These are phyloP conservation scores for Raffaelea arxii DNA, from an alignment of 2,329 filamentous ascomycete genomes.

Conservation along the genomic window DNA sequence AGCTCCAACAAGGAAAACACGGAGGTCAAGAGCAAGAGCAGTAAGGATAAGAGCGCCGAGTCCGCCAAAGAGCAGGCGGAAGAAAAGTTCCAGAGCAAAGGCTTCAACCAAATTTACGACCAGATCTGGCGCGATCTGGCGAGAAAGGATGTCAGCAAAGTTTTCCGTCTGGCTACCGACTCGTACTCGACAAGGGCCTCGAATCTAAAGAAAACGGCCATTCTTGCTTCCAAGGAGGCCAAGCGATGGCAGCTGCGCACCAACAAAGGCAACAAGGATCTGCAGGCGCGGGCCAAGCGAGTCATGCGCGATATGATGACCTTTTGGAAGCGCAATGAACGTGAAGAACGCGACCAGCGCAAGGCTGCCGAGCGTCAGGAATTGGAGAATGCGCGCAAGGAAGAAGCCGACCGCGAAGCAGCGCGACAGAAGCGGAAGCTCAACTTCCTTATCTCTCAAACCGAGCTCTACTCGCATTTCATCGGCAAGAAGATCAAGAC, in stretches of 20 bases:
- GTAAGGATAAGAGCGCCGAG: conserved; percentile 32
- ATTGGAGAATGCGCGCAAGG: conserved; percentile 90
- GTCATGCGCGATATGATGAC: conserved; percentile 99
- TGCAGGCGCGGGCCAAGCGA: conserved; percentile 91
- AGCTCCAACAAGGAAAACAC: conserved; percentile 38
- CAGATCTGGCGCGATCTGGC: conserved; percentile 95
- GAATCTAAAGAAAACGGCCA: conserved; percentile 96
- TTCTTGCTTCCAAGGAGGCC: conserved; percentile 92
- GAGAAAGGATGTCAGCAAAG: conserved; percentile 86
- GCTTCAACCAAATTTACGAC: conserved; percentile 93
- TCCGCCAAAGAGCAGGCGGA: conserved; percentile 43
- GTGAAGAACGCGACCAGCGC: conserved; percentile 88
- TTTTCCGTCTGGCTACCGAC: conserved; percentile 76
- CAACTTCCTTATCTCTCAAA: conserved; percentile 98
- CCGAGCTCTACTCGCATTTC: conserved; percentile 97
- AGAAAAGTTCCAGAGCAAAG: conserved; percentile 72
- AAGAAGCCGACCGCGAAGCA: conserved; percentile 93
- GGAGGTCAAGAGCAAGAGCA: conserved; percentile 25
- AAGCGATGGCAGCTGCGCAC: conserved; percentile 95
- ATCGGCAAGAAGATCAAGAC: conserved; percentile 99
- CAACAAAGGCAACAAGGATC: conserved; percentile 97
- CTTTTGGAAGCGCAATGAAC: conserved; percentile 98
- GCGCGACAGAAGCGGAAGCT: conserved; percentile 97
- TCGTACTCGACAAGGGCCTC: conserved; percentile 81
- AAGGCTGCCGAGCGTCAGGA: conserved; percentile 94